Conservation (phyloP, 1,284 basidiomycete species). For the Rhizoctonia solani region DNA sequence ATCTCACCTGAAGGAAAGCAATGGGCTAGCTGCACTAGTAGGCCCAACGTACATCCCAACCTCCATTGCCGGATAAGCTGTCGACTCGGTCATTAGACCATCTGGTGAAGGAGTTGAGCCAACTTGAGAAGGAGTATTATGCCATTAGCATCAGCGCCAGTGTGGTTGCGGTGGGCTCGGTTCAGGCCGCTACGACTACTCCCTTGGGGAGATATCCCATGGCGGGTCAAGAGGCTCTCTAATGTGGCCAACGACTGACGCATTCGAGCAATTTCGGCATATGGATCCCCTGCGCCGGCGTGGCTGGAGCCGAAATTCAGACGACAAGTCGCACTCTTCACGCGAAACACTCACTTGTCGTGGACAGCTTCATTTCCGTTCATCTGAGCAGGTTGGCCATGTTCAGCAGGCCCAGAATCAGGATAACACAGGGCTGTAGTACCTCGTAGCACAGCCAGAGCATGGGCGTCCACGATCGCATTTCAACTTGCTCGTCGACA, state of each 20-base stretch:
- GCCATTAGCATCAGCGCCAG: constrained; percentile 7
- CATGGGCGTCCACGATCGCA: constrained; percentile 81
- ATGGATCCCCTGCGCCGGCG: constrained; percentile 32
- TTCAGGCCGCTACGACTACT: neutral
- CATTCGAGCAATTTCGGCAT: constrained; percentile 38
- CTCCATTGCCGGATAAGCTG: constrained; percentile 12
- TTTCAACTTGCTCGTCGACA: constrained; percentile 83
- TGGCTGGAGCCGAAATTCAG: constrained; percentile 47
- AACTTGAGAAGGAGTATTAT: constrained; percentile 18
- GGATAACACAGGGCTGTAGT: constrained; percentile 63
- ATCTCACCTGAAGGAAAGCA: constrained; percentile 30
- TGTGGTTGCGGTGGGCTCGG: neutral
- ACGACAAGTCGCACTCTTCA: constrained; percentile 46
- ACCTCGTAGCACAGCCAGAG: constrained; percentile 71
- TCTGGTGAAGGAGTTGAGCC: constrained; percentile 18
- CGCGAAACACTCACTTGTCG: constrained; percentile 38
- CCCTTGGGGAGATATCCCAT: constrained; percentile 10
- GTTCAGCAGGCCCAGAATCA: constrained; percentile 56
- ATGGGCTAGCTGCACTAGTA: constrained; percentile 27
- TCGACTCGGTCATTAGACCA: constrained; percentile 6
- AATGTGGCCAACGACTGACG: constrained; percentile 37
- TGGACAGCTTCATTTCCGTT: constrained; percentile 44
- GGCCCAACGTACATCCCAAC: constrained; percentile 29
- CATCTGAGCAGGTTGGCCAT: constrained; percentile 58
- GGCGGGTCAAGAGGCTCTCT: constrained; percentile 32